phyloP scores from a whole-genome alignment of 352 stramenopile genomes.

The Hyphochytrium catenoides region DNA sequence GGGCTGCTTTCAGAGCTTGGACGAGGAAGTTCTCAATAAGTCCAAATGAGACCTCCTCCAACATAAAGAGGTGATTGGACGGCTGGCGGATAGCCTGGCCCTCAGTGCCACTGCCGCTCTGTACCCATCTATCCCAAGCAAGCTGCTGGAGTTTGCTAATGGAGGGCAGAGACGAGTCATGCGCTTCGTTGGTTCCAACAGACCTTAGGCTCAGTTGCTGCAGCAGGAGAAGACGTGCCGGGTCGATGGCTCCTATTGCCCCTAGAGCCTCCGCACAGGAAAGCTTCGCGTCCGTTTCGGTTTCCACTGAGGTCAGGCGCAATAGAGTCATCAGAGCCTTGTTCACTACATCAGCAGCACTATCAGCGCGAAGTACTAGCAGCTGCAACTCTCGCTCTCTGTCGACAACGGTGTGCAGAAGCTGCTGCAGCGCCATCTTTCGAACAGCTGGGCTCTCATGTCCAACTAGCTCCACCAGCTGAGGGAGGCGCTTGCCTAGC shows the following conservation, averaged over 20 bases:
- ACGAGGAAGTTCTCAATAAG: slow-evolving; percentile 52
- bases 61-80: no score
- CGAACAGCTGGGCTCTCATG: slow-evolving; percentile 49
- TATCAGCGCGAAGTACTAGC: slow-evolving; percentile 35
- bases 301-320: slow-evolving; percentile 31
- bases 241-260: slow-evolving; percentile 45
- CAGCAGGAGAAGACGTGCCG: slow-evolving; percentile 31
- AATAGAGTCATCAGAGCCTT: slow-evolving; percentile 35
- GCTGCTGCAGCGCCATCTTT: slow-evolving; percentile 36
- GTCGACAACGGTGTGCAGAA: slow-evolving; percentile 32
- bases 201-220: no score
- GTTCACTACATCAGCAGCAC: slow-evolving; percentile 28
- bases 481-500: slow-evolving; percentile 23
- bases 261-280: slow-evolving; percentile 41
- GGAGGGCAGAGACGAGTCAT: slow-evolving; percentile 15
- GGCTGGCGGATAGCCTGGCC: no score
- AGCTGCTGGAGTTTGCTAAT: slow-evolving; percentile 7
- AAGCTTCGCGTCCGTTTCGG: slow-evolving; percentile 28
- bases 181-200: no score
- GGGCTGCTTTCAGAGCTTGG: slow-evolving; percentile 48
- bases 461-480: slow-evolving; percentile 29
- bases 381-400: slow-evolving; percentile 25
- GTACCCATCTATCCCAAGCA: slow-evolving; percentile 17
- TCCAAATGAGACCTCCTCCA: slow-evolving; percentile 46
- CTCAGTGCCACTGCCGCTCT: slow-evolving; percentile 25